A percentile compares a stretch with the other conserved stretches of the same genome.
These are phyloP conservation scores for Wickerhamomyces sp. DNA, from an alignment of 1,139 yeast genomes.

Conservation along the genomic window DNA sequence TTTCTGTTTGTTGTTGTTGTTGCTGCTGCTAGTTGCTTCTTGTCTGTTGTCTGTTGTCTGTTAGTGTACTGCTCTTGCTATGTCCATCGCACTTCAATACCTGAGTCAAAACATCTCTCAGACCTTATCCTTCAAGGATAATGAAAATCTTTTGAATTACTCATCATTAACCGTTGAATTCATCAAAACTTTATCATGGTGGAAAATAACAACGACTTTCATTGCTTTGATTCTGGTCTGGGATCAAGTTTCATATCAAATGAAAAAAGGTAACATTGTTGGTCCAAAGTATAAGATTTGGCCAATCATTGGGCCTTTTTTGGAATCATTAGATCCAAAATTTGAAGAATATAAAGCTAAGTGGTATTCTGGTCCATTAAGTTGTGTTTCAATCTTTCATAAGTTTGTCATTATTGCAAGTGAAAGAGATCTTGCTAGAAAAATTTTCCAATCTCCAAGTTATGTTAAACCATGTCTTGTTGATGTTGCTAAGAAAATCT, in stretches of 20 bases:
- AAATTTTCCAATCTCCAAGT: constrained; percentile 77
- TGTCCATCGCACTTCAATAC: constrained; percentile 18
- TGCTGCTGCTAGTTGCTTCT: too few relatives aligned
- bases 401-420: constrained; percentile 96
- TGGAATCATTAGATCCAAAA: constrained; percentile 94
- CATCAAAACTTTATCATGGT: constrained; percentile 32
- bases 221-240: constrained; percentile 52
- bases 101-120: constrained; percentile 13
- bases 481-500: constrained; percentile 88
- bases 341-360: constrained; percentile 89
- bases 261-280: constrained; percentile 79
- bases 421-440: constrained; percentile 84
- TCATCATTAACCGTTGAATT: constrained; percentile 5
- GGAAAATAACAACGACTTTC: constrained; percentile 47
- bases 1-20: too few relatives aligned
- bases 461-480: constrained; percentile 97
- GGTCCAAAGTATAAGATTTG: constrained; percentile 85
- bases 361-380: constrained; percentile 91
- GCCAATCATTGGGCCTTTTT: constrained; percentile 95
- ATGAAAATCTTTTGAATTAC: constrained; percentile 8
- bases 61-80: constrained; percentile 1
- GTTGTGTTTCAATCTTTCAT: constrained; percentile 96
- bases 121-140: constrained; percentile 9
- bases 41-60: too few relatives aligned
- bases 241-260: constrained; percentile 77